Conservation (phyloP, 768 basidiomycete species). For the Paxillus rubicundulus region DNA sequence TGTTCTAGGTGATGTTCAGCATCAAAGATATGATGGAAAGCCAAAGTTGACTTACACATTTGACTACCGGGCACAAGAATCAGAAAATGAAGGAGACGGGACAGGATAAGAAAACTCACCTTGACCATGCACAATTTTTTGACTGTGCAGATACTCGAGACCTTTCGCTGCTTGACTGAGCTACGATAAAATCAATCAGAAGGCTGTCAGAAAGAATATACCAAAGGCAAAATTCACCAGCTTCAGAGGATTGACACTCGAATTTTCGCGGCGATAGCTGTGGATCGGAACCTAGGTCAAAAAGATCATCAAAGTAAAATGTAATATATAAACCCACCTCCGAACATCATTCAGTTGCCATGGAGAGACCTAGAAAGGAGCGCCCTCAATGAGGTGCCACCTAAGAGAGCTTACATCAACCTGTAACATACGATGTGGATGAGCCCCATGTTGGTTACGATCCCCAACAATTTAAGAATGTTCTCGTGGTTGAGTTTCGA, state of each 20-base stretch:
- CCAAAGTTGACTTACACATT: slow-evolving; percentile 47
- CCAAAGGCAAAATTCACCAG: slow-evolving; percentile 36
- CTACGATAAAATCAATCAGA: slow-evolving; percentile 27
- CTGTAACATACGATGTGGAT: slow-evolving; percentile 43
- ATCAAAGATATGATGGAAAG: neutral
- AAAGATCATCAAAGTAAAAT: neutral
- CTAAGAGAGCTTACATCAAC: neutral
- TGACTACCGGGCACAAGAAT: slow-evolving; percentile 38
- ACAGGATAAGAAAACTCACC: slow-evolving; percentile 37
- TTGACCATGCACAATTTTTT: slow-evolving; percentile 57
- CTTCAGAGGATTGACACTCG: slow-evolving; percentile 38
- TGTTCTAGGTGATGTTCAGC: slow-evolving; percentile 38
- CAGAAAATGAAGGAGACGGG: neutral
- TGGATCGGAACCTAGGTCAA: neutral
- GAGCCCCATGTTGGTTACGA: slow-evolving; percentile 52
- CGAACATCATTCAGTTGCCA: slow-evolving; percentile 61
- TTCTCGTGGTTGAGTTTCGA: slow-evolving; percentile 49
- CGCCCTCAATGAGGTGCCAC: neutral
- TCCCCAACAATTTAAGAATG: slow-evolving; percentile 47
- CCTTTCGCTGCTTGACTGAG: slow-evolving; percentile 54
- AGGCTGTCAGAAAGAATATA: neutral
- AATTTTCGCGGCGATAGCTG: slow-evolving; percentile 42
- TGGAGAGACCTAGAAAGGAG: slow-evolving; percentile 48
- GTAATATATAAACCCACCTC: slow-evolving; percentile 35
- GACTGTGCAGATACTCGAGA: slow-evolving; percentile 53